A percentile compares a stretch with the other conserved stretches of the same genome.
phyloP scores from a whole-genome alignment of 352 stramenopile species.

The Pythium rhizo-oryzae region DNA sequence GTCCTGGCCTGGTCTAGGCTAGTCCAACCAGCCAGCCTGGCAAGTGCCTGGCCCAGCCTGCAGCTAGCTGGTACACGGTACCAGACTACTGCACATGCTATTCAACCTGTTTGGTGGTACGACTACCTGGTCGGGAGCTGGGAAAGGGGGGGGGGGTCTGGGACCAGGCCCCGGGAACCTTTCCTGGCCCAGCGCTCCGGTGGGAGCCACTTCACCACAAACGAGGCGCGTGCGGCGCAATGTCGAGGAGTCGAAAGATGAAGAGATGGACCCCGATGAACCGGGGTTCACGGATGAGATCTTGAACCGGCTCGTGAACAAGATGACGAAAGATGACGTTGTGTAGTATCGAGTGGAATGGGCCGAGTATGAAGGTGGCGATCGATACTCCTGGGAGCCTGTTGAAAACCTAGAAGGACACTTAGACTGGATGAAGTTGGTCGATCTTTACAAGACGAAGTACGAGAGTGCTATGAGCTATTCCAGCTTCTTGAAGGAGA shows the following conservation, averaged over 20 bases:
- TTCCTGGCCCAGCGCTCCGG: too few relatives aligned
- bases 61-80: too few relatives aligned
- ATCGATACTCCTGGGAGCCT: conserved; percentile 10
- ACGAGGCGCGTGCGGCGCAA: background rate
- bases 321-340: conserved; percentile 1
- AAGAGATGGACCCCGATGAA: background rate
- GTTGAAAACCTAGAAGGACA: conserved; percentile 7
- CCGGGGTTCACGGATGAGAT: background rate
- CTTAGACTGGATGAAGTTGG: conserved; percentile 10
- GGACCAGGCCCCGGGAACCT: too few relatives aligned
- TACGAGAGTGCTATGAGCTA: background rate
- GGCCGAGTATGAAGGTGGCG: conserved; percentile 1
- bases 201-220: too few relatives aligned
- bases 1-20: too few relatives aligned
- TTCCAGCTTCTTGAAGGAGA: conserved; percentile 4
- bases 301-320: conserved; percentile 3
- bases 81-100: too few relatives aligned
- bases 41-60: too few relatives aligned
- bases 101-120: too few relatives aligned
- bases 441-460: conserved; percentile 14
- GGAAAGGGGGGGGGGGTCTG: too few relatives aligned
- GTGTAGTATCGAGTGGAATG: conserved; percentile 13
- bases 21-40: too few relatives aligned
- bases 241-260: background rate
- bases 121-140: too few relatives aligned